phyloP scores from a whole-genome alignment of 495 filamentous ascomycete species.

The Acidiella bohemica region DNA sequence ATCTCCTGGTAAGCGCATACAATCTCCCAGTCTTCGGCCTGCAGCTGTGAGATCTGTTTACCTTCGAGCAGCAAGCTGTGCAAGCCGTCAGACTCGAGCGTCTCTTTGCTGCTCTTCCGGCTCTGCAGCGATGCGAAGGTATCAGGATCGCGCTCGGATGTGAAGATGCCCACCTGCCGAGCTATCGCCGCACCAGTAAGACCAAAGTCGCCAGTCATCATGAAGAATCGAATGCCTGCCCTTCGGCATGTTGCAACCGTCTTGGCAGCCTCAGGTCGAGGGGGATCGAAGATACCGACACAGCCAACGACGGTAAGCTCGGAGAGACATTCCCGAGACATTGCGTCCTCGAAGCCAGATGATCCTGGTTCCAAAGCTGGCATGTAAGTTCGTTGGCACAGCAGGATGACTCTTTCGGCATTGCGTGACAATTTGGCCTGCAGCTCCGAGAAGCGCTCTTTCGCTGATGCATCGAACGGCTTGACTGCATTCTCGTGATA shows the following conservation, averaged over 20 bases:
- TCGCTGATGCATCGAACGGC: slow-evolving; percentile 27
- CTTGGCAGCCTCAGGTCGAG: slow-evolving; percentile 25
- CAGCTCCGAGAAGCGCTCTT: slow-evolving; percentile 26
- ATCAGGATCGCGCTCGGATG: slow-evolving; percentile 19
- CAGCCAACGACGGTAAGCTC: slow-evolving; percentile 38
- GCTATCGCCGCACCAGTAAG: slow-evolving; percentile 31
- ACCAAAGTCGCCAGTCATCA: slow-evolving; percentile 31
- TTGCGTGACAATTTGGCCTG: slow-evolving; percentile 34
- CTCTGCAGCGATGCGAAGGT: slow-evolving; percentile 9
- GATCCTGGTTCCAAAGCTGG: slow-evolving; percentile 20
- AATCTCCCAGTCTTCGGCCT: slow-evolving; percentile 31
- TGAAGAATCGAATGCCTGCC: slow-evolving; percentile 36
- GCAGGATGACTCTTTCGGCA: slow-evolving; percentile 40
- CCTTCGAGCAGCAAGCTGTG: slow-evolving; percentile 27
- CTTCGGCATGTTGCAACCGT: slow-evolving; percentile 25
- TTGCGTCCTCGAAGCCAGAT: slow-evolving; percentile 36
- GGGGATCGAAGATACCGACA: slow-evolving; percentile 40
- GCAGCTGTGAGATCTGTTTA: slow-evolving; percentile 22
- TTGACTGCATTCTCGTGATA: slow-evolving; percentile 26
- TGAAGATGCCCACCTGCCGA: slow-evolving; percentile 26
- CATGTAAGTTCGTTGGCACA: slow-evolving; percentile 31
- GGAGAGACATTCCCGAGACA: slow-evolving; percentile 27
- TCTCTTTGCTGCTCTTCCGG: slow-evolving; percentile 3
- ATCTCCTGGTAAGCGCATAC: slow-evolving; percentile 33
- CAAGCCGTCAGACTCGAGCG: background rate